These are phyloP conservation scores for Citrullus colocynthis DNA, from an alignment of 306 rosid genomes.

Conservation along the genomic window DNA sequence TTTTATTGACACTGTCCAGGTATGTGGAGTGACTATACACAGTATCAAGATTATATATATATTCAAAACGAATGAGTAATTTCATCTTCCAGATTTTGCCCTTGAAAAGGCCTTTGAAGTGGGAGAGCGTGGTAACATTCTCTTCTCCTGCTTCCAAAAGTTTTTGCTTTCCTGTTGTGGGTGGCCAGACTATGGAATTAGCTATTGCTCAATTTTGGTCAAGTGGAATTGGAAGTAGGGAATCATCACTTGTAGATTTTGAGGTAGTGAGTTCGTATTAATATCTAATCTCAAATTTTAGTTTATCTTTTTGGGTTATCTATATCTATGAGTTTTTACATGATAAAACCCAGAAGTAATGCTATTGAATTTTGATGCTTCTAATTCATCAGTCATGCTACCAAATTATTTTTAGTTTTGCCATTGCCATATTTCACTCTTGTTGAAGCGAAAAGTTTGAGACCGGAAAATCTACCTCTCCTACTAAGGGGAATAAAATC, in stretches of 20 bases:
- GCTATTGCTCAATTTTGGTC: slow-evolving; percentile 90
- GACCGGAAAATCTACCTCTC: background rate
- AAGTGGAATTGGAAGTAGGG: slow-evolving; percentile 87
- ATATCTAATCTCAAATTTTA: background rate
- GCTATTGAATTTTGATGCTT: background rate
- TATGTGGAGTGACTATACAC: slow-evolving; percentile 17
- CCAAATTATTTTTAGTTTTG: background rate
- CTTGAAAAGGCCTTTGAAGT: slow-evolving; percentile 65
- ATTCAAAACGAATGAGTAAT: slow-evolving; percentile 19
- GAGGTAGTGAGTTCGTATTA: slow-evolving; percentile 43
- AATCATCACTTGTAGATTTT: slow-evolving; percentile 62
- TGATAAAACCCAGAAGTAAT: background rate
- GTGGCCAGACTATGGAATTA: slow-evolving; percentile 87
- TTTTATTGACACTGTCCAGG: slow-evolving; percentile 86
- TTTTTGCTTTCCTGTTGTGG: slow-evolving; percentile 73
- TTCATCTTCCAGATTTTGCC: slow-evolving; percentile 61
- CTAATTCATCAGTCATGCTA: background rate
- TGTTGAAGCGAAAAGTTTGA: background rate
- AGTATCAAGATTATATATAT: slow-evolving; percentile 1
- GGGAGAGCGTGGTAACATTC: slow-evolving; percentile 63
- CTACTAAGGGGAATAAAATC: background rate
- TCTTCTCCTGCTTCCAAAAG: slow-evolving; percentile 67
- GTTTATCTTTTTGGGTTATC: background rate
- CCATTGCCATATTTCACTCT: background rate
- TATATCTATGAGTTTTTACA: background rate